These are phyloP conservation scores for Xylaria bambusicola DNA, from an alignment of 495 filamentous ascomycete genomes.

Conservation along the genomic window DNA sequence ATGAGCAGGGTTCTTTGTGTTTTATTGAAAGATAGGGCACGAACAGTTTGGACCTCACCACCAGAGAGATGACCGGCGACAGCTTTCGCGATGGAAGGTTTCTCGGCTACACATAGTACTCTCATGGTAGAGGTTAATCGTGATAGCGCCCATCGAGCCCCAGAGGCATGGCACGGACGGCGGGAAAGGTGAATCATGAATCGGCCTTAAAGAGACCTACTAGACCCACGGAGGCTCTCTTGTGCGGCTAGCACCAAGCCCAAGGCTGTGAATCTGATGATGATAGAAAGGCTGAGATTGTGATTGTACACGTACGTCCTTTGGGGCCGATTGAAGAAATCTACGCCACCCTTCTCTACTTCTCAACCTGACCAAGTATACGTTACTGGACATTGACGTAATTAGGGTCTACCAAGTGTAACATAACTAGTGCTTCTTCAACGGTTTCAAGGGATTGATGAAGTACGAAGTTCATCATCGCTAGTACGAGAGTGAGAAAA, in stretches of 20 bases:
- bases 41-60: constrained; percentile 68
- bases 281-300: background rate
- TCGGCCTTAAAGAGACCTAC: background rate
- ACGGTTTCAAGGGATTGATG: no score
- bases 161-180: constrained; percentile 15
- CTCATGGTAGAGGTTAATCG: constrained; percentile 43
- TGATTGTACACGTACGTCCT: no score
- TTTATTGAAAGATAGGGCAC: constrained; percentile 30
- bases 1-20: constrained; percentile 5
- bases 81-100: constrained; percentile 93
- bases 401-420: background rate
- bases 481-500: no score
- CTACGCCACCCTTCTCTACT: background rate
- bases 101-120: constrained; percentile 93
- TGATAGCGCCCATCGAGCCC: constrained; percentile 9
- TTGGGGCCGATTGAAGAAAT: background rate
- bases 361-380: background rate
- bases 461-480: no score
- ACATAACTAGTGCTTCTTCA: background rate
- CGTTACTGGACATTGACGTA: background rate
- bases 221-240: background rate
- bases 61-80: constrained; percentile 87
- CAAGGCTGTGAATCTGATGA: background rate
- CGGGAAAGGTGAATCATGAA: constrained; percentile 18
- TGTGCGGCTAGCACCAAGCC: background rate